Conservation (phyloP, 192 early-diverging fungal genomes). For the Kappamyces sp. region DNA sequence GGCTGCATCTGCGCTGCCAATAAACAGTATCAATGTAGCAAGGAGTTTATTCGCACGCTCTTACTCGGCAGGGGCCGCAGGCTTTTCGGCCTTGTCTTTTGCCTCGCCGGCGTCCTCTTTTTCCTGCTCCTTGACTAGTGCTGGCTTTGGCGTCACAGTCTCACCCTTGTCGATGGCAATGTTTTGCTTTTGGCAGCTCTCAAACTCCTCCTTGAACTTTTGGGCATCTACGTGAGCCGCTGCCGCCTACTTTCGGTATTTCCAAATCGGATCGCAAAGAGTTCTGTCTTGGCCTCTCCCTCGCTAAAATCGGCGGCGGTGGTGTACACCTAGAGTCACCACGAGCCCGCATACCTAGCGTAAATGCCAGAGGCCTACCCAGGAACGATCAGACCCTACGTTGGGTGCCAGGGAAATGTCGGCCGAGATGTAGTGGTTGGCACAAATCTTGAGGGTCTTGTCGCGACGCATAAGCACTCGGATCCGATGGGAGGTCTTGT, state of each 20-base stretch:
- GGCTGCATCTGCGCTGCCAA: not conserved
- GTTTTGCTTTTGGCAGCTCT: conserved; percentile 60
- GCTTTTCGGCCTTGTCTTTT: not conserved
- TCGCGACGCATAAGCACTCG: conserved; percentile 98
- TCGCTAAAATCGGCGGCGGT: conserved; percentile 86
- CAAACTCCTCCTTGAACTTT: conserved; percentile 85
- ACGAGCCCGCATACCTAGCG: too few relatives aligned
- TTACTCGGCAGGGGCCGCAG: not conserved
- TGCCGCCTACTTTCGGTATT: conserved; percentile 73
- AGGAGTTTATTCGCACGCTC: not conserved
- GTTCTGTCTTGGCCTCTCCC: conserved; percentile 72
- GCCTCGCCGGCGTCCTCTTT: not conserved
- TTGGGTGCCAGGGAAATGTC: conserved; percentile 90
- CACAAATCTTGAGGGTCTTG: conserved; percentile 97
- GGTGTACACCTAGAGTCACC: conserved; percentile 58
- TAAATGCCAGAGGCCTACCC: conserved; percentile 42
- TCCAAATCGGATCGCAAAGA: conserved; percentile 92
- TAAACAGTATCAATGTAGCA: not conserved
- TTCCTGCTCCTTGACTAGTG: not conserved
- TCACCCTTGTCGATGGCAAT: conserved; percentile 28
- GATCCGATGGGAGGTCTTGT: conserved; percentile 82
- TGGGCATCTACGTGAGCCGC: conserved; percentile 59
- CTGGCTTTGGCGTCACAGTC: not conserved
- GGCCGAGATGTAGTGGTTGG: conserved; percentile 88
- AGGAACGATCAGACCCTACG: conserved; percentile 96